Conservation (phyloP, 192 early-diverging fungal species). For the Coemansia asiatica region DNA sequence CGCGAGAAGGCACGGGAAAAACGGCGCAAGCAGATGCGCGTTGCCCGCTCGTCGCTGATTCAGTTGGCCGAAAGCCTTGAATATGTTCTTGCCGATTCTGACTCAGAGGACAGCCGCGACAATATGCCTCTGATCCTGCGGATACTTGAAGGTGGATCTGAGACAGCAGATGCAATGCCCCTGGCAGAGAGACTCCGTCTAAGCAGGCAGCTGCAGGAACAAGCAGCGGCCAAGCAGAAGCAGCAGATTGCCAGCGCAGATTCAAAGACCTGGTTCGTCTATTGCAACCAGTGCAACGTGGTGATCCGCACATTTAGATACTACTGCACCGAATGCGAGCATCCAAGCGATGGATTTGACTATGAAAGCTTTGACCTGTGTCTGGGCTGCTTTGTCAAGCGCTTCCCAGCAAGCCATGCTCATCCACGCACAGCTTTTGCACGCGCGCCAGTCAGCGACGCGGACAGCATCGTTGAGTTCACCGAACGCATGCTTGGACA, state of each 20-base stretch:
- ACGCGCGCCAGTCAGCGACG: constrained; percentile 35
- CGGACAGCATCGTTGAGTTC: constrained; percentile 41
- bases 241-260: constrained; percentile 20
- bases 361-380: constrained; percentile 78
- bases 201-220: constrained; percentile 6
- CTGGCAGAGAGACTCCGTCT: constrained; percentile 25
- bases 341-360: constrained; percentile 61
- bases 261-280: constrained; percentile 62
- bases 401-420: constrained; percentile 68
- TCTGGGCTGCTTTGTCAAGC: constrained; percentile 66
- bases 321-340: constrained; percentile 84
- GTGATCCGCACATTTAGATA: constrained; percentile 78
- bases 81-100: constrained; percentile 29
- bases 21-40: constrained; percentile 22
- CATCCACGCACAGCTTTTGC: constrained; percentile 84
- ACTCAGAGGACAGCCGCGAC: constrained; percentile 11
- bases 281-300: constrained; percentile 78
- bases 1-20: constrained; percentile 30
- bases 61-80: constrained; percentile 48
- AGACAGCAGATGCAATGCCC: constrained; percentile 29
- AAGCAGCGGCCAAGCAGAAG: neutral
- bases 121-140: constrained; percentile 38
- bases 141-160: constrained; percentile 25
- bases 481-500: constrained; percentile 18
- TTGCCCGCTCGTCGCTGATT: constrained; percentile 30